Evolutionary conservation across 2,329 filamentous ascomycete species (phyloP), one percentile per base, ranked within the genome.

Genomic region (Ophiostoma montium): DNA sequence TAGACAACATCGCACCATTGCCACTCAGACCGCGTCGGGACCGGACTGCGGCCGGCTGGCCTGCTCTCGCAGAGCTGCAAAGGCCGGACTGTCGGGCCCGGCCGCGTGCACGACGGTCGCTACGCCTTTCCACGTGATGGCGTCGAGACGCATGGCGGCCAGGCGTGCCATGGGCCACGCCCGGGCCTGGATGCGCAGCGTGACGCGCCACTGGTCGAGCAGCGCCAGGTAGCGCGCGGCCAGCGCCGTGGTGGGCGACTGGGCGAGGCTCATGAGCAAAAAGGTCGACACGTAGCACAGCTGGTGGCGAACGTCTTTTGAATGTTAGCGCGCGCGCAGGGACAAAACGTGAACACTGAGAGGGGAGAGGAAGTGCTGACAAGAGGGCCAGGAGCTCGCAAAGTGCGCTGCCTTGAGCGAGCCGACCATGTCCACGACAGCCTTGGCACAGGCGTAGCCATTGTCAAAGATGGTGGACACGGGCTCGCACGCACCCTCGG

Each of bases 231-330:
- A 53, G 16, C 54, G 50, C 1, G 53, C 10, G 3, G 57, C 58
- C 12, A 53, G 57, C 4, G 54, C 48, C 5, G 31, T 41, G 4
- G 55, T 58, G 8, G 56, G 48, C 1, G 58, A 54, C 31, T 60
- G 58, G 3, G 57, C 52, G 3, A 60, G 49, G 46, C 54, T 59
- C 30, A 59, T 50, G 19, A 60, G 35, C 3, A 60, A 47, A 42
- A 60, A 59, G 30, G 35, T 55, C 4, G 57, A 55, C 1, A 60
- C 51, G 42, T 59, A 60, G 52, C 55, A 58, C 5, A 60, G 52
- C 27, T 60, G 55, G 39, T 58, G 58, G 31, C 57, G 56, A 3
- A 53, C 44, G 35, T 60, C 57, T 58, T 4, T 4, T 27, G 23
- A 5, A 11, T 30, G 8, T n/a, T 16, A 41, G 5, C 18, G 35